Base-by-base conservation (phyloP, 768 basidiomycete genomes). In the Lepiota subincarnata region DNA sequence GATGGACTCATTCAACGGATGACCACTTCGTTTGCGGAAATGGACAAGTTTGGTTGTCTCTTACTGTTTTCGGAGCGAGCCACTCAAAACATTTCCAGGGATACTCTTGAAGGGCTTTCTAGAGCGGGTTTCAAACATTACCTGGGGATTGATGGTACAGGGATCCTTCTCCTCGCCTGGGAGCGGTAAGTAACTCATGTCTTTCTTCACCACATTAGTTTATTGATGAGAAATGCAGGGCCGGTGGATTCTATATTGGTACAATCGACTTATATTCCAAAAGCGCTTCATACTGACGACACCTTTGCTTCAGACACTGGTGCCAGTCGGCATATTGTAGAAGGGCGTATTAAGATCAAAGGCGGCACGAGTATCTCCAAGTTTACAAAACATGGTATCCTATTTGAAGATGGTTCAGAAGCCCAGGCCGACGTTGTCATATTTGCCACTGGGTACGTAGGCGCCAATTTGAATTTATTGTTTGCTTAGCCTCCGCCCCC, bases 321-420 rank as follows among this genome's bases (percentile, higher is more conserved):
- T 55, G 81, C 76, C 2, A 77, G 77, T 54, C 75, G 81, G 62
- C 68, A 80, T 56, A 80, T 87, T 57, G 73, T 78, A 24, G 81
- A 85, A 55, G 82, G 84, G 13, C 81, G 84, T 64, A 85, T 88
- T 69, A 85, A 86, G 64, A 67, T 87, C 57, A 87, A 87, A 70
- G 81, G 75, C 64, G 83, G 81, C 55, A 69, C 71, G 44, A 66
- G 66, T 31, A 76, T 85, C 50, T 62, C 71, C 28, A 62, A 61
- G 24, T 80, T 80, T 63, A 77, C 73, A 0, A 60, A 69, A 55
- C 66, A 59, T 1, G 74, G 76, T 6, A 61, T 83, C 12, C 66
- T 68, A 47, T 83, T 82, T 56, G 73, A 74, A 47, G 67, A 81
- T 54, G 78, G 77, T 2, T 69, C 66, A 24, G 69, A 71, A 55